Percentiles rank a stretch among this genome's conserved stretches.
These are phyloP conservation scores for Thinopyrum obtusiflorum DNA, from an alignment of 202 grass and related monocot genomes.

Conservation along the genomic window DNA sequence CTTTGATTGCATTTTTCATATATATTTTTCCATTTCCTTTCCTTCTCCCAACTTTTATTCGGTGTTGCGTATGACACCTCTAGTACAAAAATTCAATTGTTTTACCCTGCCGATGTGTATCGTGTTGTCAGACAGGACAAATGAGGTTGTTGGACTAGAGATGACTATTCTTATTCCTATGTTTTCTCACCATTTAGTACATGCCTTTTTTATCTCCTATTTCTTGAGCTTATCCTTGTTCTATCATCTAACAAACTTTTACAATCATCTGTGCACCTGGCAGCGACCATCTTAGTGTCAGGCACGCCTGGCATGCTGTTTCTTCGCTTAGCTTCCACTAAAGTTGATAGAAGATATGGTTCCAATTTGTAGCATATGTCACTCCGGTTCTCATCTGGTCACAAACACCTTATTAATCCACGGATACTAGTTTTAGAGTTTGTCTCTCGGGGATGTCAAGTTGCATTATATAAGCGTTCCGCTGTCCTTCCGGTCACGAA, in stretches of 20 bases:
- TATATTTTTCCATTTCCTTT: background rate
- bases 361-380: background rate
- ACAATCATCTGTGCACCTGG: background rate
- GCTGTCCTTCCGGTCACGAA: background rate
- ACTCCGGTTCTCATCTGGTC: background rate
- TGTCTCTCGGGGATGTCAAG: background rate
- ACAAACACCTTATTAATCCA: background rate
- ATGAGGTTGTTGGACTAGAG: conserved; percentile 14
- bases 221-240: conserved; percentile 12
- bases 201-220: background rate
- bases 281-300: background rate
- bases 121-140: background rate
- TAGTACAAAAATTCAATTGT: conserved; percentile 11
- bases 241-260: background rate
- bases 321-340: conserved; percentile 19
- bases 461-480: background rate
- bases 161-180: background rate
- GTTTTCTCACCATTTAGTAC: background rate
- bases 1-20: conserved; percentile 11
- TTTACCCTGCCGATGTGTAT: background rate
- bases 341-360: background rate
- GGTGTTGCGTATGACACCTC: background rate
- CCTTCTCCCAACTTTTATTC: background rate
- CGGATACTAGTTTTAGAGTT: background rate
- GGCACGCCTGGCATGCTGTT: background rate